phyloP scores from a whole-genome alignment of 441 rosid species.

The Pelargonium exstipulatum region DNA sequence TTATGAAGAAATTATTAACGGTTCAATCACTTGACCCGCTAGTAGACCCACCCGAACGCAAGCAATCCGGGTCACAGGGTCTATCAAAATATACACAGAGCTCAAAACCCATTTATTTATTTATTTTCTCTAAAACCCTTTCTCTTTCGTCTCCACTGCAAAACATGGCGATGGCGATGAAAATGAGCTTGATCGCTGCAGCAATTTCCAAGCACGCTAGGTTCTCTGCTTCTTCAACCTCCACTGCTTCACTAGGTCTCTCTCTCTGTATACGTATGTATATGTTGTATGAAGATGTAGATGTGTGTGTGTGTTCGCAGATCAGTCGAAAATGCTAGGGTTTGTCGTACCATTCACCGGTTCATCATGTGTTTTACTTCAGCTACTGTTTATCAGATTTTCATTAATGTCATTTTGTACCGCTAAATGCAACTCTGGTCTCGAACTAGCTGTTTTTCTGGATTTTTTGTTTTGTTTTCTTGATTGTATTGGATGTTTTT shows the following conservation, averaged over 20 bases:
- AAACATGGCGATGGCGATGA: background rate
- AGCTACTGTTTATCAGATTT: no score
- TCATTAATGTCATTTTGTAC: no score
- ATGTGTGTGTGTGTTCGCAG: background rate
- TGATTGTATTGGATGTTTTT: no score
- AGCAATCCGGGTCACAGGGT: background rate
- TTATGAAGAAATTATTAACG: background rate
- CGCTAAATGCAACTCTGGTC: no score
- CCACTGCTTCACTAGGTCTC: constrained; percentile 34
- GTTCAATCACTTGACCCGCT: background rate
- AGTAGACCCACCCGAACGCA: background rate
- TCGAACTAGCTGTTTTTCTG: no score
- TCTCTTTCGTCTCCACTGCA: background rate
- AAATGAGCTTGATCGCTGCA: constrained; percentile 40
- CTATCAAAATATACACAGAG: background rate
- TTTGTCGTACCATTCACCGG: background rate
- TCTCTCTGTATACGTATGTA: background rate
- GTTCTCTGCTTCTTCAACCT: constrained; percentile 21
- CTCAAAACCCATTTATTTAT: background rate
- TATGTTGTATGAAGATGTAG: background rate
- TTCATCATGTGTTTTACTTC: no score
- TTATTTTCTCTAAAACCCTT: constrained; percentile 2
- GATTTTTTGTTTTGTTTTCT: no score
- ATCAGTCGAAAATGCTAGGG: background rate
- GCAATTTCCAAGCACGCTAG: constrained; percentile 35